Conservation (phyloP, 371 early-diverging fungal genomes). For the Syncephalastrum sp. region DNA sequence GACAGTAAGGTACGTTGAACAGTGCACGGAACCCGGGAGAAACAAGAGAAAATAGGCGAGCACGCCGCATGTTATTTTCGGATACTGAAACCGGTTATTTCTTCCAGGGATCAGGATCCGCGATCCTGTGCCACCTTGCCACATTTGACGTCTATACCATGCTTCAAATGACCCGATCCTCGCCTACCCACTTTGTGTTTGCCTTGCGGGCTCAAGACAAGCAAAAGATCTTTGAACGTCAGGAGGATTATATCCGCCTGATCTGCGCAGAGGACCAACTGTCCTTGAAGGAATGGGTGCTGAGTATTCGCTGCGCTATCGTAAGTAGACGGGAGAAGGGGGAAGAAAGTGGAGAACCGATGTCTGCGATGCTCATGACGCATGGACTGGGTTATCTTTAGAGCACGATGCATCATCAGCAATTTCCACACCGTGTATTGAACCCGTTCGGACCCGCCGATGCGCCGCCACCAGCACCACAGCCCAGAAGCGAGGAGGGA, state of each 20-base stretch:
- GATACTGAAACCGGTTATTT: slow-evolving; percentile 16
- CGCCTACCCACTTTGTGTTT: slow-evolving; percentile 82
- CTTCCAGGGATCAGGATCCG: slow-evolving; percentile 48
- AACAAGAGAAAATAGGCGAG: not conserved
- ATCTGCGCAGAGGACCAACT: slow-evolving; percentile 77
- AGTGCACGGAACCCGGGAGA: no score
- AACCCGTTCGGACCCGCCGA: slow-evolving; percentile 36
- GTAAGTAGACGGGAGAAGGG: slow-evolving; percentile 29
- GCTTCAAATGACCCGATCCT: slow-evolving; percentile 42
- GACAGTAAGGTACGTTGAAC: slow-evolving; percentile 57
- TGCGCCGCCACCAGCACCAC: slow-evolving; percentile 4
- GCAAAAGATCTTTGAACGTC: slow-evolving; percentile 75
- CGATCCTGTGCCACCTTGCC: slow-evolving; percentile 66
- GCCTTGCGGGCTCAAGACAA: slow-evolving; percentile 81
- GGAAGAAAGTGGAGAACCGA: slow-evolving; percentile 1
- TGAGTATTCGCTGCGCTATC: slow-evolving; percentile 78
- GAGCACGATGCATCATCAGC: slow-evolving; percentile 38
- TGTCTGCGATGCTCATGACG: not conserved
- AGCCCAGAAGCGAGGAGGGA: slow-evolving; percentile 3
- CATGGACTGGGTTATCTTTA: slow-evolving; percentile 10
- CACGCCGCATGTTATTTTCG: slow-evolving; percentile 7
- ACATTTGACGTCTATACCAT: slow-evolving; percentile 83
- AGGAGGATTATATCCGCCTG: slow-evolving; percentile 80
- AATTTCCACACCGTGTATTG: slow-evolving; percentile 32
- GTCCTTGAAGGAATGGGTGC: slow-evolving; percentile 80